These are phyloP conservation scores for Kalanchoe fedtschenkoi DNA, from an alignment of 164 flowering plant species.

Conservation along the genomic window DNA sequence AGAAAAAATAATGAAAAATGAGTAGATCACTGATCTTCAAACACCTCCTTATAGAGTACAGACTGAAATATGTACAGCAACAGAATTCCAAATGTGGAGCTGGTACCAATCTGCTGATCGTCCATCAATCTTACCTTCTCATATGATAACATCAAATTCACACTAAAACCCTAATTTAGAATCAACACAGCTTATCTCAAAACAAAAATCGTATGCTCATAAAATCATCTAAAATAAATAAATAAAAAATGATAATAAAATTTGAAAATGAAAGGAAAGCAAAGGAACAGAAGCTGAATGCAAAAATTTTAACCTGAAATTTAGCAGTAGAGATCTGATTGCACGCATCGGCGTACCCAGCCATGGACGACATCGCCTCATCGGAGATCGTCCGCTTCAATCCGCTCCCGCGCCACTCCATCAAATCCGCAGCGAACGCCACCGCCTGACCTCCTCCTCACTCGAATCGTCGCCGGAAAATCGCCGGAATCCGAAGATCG, in stretches of 20 bases:
- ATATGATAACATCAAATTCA: too few relatives aligned
- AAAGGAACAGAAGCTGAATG: neutral
- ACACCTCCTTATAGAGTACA: too few relatives aligned
- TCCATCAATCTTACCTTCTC: too few relatives aligned
- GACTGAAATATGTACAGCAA: too few relatives aligned
- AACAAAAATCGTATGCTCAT: too few relatives aligned
- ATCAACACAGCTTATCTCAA: too few relatives aligned
- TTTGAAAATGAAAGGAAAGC: neutral
- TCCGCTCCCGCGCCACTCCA: neutral
- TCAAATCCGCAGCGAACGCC: neutral
- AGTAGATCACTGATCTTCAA: neutral
- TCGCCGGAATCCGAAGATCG: too few relatives aligned
- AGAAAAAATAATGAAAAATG: too few relatives aligned
- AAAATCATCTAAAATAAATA: neutral
- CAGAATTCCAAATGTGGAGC: too few relatives aligned
- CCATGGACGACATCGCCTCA: constrained; percentile 3
- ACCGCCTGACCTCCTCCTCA: neutral
- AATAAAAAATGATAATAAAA: neutral
- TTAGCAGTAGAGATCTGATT: neutral
- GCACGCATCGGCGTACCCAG: neutral
- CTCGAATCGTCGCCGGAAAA: neutral
- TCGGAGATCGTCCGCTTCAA: neutral
- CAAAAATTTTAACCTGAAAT: neutral
- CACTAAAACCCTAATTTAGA: too few relatives aligned
- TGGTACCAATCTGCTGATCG: too few relatives aligned